Conservation (phyloP, 805 yeast genomes). For the Candida sithepensis region DNA sequence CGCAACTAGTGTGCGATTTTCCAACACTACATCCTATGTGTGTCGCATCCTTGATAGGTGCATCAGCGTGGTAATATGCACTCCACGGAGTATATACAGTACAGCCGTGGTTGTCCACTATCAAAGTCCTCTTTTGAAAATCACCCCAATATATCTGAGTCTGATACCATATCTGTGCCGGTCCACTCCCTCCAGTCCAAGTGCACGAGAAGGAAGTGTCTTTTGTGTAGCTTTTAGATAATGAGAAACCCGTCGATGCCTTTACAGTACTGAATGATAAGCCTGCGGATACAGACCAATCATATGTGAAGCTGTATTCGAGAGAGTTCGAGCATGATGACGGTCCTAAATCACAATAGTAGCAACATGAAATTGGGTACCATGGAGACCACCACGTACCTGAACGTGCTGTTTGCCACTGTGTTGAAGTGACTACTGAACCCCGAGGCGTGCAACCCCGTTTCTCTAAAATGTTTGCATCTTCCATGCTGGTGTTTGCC, state of each 20-base stretch:
- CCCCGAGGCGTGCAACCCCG: background rate
- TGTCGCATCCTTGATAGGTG: background rate
- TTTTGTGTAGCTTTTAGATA: background rate
- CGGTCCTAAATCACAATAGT: background rate
- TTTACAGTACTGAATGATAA: background rate
- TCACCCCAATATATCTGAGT: background rate
- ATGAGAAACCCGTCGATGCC: background rate
- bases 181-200: background rate
- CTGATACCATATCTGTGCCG: background rate
- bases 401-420: background rate
- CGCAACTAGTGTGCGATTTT: background rate
- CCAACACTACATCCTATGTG: background rate
- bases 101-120: background rate
- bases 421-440: background rate
- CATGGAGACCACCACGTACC: background rate
- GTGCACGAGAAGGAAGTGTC: background rate
- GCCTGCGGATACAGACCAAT: background rate
- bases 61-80: background rate
- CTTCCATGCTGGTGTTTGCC: background rate
- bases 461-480: background rate
- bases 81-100: background rate
- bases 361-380: background rate
- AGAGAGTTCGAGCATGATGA: background rate
- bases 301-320: background rate
- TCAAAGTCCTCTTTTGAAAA: background rate